phyloP scores from a whole-genome alignment of 2,329 filamentous ascomycete genomes.

The Helotiales sp. region DNA sequence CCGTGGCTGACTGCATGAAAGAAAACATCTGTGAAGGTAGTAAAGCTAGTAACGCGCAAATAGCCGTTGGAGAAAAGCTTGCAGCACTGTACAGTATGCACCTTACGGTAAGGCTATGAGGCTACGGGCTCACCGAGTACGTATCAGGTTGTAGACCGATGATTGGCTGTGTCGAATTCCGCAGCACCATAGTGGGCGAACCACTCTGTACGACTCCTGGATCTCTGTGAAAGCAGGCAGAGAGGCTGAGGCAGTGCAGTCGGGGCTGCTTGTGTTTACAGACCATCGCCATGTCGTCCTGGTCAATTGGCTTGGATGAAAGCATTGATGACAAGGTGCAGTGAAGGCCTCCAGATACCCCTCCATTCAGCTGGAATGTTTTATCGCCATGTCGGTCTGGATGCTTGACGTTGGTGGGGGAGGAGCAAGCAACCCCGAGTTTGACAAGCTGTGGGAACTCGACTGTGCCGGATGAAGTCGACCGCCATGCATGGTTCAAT shows the following conservation, averaged over 20 bases:
- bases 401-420: neutral
- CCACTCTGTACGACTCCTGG: neutral
- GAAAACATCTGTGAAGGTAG: neutral
- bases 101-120: slow-evolving; percentile 8
- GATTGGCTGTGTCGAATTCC: neutral
- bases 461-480: neutral
- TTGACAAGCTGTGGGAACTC: neutral
- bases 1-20: neutral
- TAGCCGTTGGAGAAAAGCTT: neutral
- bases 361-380: neutral
- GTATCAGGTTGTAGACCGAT: neutral
- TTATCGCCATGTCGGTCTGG: neutral
- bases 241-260: neutral
- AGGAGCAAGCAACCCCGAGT: neutral
- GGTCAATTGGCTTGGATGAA: neutral
- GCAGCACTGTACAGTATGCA: neutral
- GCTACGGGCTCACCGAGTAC: slow-evolving; percentile 13
- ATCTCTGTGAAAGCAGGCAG: neutral
- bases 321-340: neutral
- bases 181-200: no score
- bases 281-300: neutral
- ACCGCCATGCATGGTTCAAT: neutral
- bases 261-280: neutral
- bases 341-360: neutral
- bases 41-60: neutral